Evolutionary conservation across 2,329 filamentous ascomycete genomes (phyloP), one percentile per base, ranked within the genome.

Genomic region (Sarocladium kiliense): DNA sequence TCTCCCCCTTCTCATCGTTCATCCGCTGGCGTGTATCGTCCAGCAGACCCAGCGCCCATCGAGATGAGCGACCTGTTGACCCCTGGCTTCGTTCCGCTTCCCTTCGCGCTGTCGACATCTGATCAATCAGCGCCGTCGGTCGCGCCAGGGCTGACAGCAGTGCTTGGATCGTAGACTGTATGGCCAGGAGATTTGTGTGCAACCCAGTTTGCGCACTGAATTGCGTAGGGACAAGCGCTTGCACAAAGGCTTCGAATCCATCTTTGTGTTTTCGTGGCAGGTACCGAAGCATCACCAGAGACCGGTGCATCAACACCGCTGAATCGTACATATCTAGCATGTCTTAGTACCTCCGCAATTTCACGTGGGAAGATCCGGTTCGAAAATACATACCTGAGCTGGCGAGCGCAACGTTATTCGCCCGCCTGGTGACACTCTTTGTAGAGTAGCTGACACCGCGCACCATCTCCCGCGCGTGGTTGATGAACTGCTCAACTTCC

Each of bases 401-500:
- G 45, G 81, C 82, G 62, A 88, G 84, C 47, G 85, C 84, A 26
- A 93, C 72, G 57, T 82, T 82, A 66, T 94, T 93, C 23, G 88
- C 85, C 56, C 91, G 82, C 56, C 93, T 85, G 37, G 94, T 86
- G 53, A 95, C 84, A 62, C 86, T 90, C 69, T 89, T 89, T 1
- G 89, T 93, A 55, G 89, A 87, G 63, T 88, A 86, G 64, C 92
- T 92, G 57, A 97, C 84, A 59, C 87, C 85, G 53, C 91, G 86
- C 37, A 99, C 86, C 70, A 91, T 92, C 55, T 97, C 93, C 62
- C 91, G 84, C 19, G 93, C 93, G 66, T 96, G 89, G 54, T 91
- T 86, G 54, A 96, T 86, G 69, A 99, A 96, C 62, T 94, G 86
- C 65, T 97, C 93, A 2, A 97, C 91, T 70, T 97, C 93, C 26